Conservation (phyloP, 2,329 filamentous ascomycete species). For the Aspergillus fischeri region DNA sequence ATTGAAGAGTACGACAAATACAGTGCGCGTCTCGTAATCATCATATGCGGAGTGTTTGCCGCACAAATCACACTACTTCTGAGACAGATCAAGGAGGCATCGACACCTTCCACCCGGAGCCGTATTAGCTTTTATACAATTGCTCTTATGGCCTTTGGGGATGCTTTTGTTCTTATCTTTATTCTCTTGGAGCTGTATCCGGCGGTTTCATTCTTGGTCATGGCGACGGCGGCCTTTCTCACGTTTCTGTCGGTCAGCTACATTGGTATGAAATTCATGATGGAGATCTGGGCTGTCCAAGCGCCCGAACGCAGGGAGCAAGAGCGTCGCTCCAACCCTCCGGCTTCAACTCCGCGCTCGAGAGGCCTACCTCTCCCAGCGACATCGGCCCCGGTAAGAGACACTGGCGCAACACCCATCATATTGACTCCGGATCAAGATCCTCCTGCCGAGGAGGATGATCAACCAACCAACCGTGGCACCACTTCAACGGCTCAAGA, state of each 20-base stretch:
- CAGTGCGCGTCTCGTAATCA: conserved; percentile 50
- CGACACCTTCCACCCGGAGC: conserved; percentile 61
- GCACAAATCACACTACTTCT: conserved; percentile 55
- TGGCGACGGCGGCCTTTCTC: conserved; percentile 56
- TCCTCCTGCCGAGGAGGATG: conserved; percentile 35
- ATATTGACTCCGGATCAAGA: conserved; percentile 60
- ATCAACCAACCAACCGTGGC: conserved; percentile 27
- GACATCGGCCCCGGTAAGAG: conserved; percentile 42
- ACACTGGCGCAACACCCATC: conserved; percentile 51
- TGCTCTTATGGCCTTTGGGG: conserved; percentile 57
- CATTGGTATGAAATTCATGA: conserved; percentile 62
- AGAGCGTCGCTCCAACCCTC: conserved; percentile 23
- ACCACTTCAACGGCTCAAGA: conserved; percentile 32
- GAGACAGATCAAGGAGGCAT: conserved; percentile 61
- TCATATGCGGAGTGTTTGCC: conserved; percentile 48
- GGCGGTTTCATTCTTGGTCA: conserved; percentile 51
- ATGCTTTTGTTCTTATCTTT: conserved; percentile 56
- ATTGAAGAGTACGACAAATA: conserved; percentile 52
- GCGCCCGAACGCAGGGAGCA: conserved; percentile 40
- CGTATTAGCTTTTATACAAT: conserved; percentile 63
- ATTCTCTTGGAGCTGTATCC: conserved; percentile 54
- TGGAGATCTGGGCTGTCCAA: conserved; percentile 65
- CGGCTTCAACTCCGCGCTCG: conserved; percentile 26
- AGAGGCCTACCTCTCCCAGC: conserved; percentile 48
- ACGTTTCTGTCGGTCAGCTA: conserved; percentile 58